Evolutionary conservation across 139 green algal species (phyloP).

Genomic region (Chlorella sorokiniana): DNA sequence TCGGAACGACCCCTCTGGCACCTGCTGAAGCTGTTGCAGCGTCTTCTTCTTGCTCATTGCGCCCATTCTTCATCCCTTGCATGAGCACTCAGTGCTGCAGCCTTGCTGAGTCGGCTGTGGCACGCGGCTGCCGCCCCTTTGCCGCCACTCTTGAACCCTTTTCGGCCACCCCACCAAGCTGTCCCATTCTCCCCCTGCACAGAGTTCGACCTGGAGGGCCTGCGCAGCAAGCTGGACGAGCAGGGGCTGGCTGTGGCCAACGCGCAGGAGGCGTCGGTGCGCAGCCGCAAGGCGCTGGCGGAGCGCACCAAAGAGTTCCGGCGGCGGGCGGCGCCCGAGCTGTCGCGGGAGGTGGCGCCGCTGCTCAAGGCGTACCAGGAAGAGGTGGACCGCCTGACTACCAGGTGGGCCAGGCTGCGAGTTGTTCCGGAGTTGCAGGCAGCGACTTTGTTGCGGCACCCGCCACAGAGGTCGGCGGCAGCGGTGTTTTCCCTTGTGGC

Average conservation of each 20-base stretch:
- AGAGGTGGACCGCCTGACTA: slow-evolving; percentile 85
- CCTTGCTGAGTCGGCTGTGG: no score
- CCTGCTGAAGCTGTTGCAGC: neutral
- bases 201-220: slow-evolving; percentile 88
- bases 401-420: slow-evolving; percentile 30
- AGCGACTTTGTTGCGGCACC: no score
- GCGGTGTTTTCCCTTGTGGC: no score
- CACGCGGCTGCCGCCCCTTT: no score
- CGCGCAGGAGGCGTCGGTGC: slow-evolving; percentile 76
- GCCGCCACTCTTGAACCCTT: no score
- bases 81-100: no score
- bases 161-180: neutral
- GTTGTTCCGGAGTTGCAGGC: neutral
- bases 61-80: neutral
- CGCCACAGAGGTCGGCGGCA: no score
- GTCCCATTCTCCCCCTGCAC: neutral
- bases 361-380: slow-evolving; percentile 92
- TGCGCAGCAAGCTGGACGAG: slow-evolving; percentile 79
- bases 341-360: slow-evolving; percentile 53
- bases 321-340: neutral
- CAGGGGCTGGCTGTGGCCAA: slow-evolving; percentile 82
- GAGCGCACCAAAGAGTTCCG: slow-evolving; percentile 59
- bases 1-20: neutral
- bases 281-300: slow-evolving; percentile 61
- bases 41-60: neutral